These are phyloP conservation scores for Trichoderma gracile DNA, from an alignment of 2,329 filamentous ascomycete species.

Conservation along the genomic window DNA sequence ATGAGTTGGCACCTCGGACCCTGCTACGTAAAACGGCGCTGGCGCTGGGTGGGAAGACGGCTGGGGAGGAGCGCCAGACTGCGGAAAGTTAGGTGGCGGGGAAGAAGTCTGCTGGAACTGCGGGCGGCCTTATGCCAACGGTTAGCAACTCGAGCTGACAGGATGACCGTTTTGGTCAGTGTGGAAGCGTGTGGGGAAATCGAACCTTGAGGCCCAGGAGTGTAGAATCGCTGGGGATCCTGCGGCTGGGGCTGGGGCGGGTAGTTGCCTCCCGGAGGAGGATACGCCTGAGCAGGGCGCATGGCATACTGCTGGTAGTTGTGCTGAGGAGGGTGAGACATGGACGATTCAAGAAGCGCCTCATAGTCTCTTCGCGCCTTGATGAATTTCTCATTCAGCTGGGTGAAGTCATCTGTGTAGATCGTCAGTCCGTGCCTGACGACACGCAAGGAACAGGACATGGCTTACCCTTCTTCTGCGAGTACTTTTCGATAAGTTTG, in stretches of 20 bases:
- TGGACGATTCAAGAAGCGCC: constrained; percentile 89
- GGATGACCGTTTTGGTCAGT: neutral
- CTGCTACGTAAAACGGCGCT: constrained; percentile 66
- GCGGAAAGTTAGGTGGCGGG: constrained; percentile 58
- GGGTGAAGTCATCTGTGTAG: constrained; percentile 85
- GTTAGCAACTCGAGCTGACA: constrained; percentile 16
- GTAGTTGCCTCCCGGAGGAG: constrained; percentile 35
- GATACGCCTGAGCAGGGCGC: constrained; percentile 53
- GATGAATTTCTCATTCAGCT: constrained; percentile 99
- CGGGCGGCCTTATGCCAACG: constrained; percentile 43
- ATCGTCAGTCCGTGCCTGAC: neutral
- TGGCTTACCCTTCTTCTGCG: constrained; percentile 86
- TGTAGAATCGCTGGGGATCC: constrained; percentile 70
- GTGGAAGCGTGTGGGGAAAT: neutral
- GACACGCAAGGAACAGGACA: neutral
- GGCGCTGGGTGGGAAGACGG: constrained; percentile 41
- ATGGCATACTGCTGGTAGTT: constrained; percentile 70
- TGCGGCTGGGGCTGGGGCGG: constrained; percentile 47
- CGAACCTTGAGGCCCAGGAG: constrained; percentile 38
- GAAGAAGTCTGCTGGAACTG: constrained; percentile 50
- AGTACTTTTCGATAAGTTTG: constrained; percentile 97
- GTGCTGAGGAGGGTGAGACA: constrained; percentile 86
- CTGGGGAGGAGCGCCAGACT: constrained; percentile 47
- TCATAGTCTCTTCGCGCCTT: constrained; percentile 97
- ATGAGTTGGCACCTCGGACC: constrained; percentile 53